These are phyloP conservation scores for Ceratocystis harringtonii DNA, from an alignment of 2,329 filamentous ascomycete genomes.

Conservation along the genomic window DNA sequence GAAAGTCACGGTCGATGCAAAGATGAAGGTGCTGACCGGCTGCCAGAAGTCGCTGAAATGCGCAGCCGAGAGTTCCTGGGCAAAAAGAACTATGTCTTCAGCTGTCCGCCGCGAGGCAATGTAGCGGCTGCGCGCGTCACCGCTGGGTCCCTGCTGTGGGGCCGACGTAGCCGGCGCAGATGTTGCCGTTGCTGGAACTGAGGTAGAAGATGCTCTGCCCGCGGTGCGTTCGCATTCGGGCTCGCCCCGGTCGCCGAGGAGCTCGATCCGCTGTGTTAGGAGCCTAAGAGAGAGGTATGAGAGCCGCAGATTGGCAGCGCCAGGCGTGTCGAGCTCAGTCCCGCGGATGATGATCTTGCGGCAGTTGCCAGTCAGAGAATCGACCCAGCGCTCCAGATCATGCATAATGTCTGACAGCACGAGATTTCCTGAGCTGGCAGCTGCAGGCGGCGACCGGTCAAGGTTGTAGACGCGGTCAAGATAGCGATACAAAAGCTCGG, in stretches of 20 bases:
- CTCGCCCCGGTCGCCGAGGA: constrained; percentile 19
- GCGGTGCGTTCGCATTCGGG: background rate
- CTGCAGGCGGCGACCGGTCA: constrained; percentile 20
- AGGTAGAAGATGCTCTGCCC: too few species aligned
- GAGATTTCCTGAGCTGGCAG: constrained; percentile 18
- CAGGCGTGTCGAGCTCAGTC: constrained; percentile 27
- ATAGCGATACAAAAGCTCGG: constrained; percentile 28
- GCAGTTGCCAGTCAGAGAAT: constrained; percentile 26
- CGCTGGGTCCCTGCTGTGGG: background rate
- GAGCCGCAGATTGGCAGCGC: constrained; percentile 36
- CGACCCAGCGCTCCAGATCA: constrained; percentile 32
- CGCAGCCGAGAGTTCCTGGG: constrained; percentile 30
- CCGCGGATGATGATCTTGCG: constrained; percentile 31
- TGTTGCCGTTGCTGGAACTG: too few species aligned
- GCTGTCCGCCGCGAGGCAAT: constrained; percentile 31
- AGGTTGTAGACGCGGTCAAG: constrained; percentile 15
- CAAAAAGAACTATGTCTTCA: constrained; percentile 35
- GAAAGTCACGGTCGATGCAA: constrained; percentile 36
- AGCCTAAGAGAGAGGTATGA: constrained; percentile 35
- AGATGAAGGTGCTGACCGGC: constrained; percentile 31
- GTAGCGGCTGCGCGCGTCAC: constrained; percentile 22
- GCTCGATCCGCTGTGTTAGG: constrained; percentile 32
- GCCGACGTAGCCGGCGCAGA: background rate
- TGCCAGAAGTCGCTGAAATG: constrained; percentile 38
- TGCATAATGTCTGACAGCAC: background rate